Percentiles rank a stretch among this genome's conserved stretches.
These are phyloP conservation scores for Suillus spraguei DNA, from an alignment of 768 basidiomycete species.

Conservation along the genomic window DNA sequence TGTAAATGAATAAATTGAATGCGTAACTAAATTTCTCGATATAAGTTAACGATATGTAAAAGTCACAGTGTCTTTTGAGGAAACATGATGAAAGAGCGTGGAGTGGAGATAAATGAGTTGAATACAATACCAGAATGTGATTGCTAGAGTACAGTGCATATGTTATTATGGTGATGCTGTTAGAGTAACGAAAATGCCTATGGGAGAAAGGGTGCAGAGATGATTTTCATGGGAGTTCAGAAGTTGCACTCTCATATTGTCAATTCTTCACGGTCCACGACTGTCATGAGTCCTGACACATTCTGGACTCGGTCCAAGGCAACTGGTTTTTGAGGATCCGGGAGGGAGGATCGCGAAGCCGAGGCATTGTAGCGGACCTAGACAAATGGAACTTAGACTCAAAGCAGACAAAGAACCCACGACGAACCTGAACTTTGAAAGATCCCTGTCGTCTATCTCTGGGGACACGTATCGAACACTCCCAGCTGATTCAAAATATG, in stretches of 20 bases:
- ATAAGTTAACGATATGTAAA: not conserved
- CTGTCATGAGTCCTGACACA: slow-evolving; percentile 78
- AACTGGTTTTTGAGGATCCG: slow-evolving; percentile 65
- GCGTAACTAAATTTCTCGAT: no score
- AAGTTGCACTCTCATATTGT: slow-evolving; percentile 7
- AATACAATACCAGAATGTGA: slow-evolving; percentile 2
- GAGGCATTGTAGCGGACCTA: slow-evolving; percentile 67
- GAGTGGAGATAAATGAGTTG: not conserved
- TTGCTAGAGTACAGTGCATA: slow-evolving; percentile 10
- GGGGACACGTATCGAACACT: slow-evolving; percentile 56
- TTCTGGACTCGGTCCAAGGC: slow-evolving; percentile 60
- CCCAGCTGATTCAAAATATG: slow-evolving; percentile 51
- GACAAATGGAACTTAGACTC: not conserved
- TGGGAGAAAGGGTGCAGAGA: not conserved
- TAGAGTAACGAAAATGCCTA: not conserved
- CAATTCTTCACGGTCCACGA: slow-evolving; percentile 47
- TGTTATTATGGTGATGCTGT: slow-evolving; percentile 5
- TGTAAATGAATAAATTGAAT: not conserved
- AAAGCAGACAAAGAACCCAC: slow-evolving; percentile 9
- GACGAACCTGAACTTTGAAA: slow-evolving; percentile 62
- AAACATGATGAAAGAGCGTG: not conserved
- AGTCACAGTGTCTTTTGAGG: not conserved
- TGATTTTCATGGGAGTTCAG: slow-evolving; percentile 14
- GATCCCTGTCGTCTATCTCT: slow-evolving; percentile 50
- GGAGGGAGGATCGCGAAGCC: slow-evolving; percentile 51